Percentiles rank a stretch among this genome's conserved stretches.
Conservation (phyloP, 345 rosid genomes). For the Carallia pectinifolia region DNA sequence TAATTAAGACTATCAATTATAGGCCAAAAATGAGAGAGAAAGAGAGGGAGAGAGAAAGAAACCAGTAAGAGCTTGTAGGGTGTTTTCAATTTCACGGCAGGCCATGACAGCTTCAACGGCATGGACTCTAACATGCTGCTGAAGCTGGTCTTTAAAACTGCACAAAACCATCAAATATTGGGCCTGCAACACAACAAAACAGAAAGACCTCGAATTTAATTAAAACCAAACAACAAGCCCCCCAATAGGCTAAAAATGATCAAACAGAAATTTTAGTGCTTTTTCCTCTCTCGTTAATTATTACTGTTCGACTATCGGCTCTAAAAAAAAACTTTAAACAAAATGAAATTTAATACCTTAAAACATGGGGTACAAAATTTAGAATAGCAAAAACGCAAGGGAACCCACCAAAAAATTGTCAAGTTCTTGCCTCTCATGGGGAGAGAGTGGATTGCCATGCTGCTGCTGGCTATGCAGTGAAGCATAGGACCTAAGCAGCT, state of each 20-base stretch:
- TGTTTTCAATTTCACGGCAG: constrained; percentile 92
- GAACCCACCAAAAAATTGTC: constrained; percentile 77
- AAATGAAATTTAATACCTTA: neutral
- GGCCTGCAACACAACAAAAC: constrained; percentile 43
- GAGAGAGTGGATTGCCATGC: constrained; percentile 42
- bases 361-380: neutral
- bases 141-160: constrained; percentile 97
- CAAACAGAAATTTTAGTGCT: too few relatives aligned
- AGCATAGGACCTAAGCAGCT: constrained; percentile 79
- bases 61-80: constrained; percentile 92
- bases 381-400: neutral
- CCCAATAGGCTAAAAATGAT: neutral
- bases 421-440: constrained; percentile 86
- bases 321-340: neutral
- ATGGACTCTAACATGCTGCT: constrained; percentile 95
- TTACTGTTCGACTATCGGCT: too few relatives aligned
- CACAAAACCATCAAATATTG: constrained; percentile 87
- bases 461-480: constrained; percentile 44
- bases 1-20: too few relatives aligned
- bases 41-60: constrained; percentile 18
- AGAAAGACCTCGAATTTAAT: neutral
- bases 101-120: constrained; percentile 99
- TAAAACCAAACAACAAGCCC: neutral
- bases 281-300: too few relatives aligned
- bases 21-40: neutral